Evolutionary conservation across 2,329 filamentous ascomycete genomes (phyloP).

Genomic region (Alternaria brassicicola): DNA sequence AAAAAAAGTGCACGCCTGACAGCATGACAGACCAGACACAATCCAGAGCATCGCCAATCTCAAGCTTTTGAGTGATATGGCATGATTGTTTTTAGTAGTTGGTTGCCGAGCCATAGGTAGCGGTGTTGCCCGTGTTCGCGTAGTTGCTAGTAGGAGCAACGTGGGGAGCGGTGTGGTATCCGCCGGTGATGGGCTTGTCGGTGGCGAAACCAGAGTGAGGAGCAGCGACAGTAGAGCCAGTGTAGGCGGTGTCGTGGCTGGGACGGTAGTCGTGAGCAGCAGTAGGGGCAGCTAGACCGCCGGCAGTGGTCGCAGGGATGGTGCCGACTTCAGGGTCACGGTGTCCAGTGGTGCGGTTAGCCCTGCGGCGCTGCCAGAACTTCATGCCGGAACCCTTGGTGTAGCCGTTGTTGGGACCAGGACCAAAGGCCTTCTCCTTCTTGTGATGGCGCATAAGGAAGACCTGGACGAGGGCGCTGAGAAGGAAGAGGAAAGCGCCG

Average conservation of each 20-base stretch:
- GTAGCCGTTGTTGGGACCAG: slow-evolving; percentile 70
- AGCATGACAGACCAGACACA: neutral
- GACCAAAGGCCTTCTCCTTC: slow-evolving; percentile 75
- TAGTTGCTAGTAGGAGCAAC: slow-evolving; percentile 36
- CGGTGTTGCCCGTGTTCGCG: slow-evolving; percentile 41
- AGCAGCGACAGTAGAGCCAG: slow-evolving; percentile 55
- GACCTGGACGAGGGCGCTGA: slow-evolving; percentile 73
- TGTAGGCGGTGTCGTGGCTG: slow-evolving; percentile 57
- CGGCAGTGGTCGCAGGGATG: slow-evolving; percentile 23
- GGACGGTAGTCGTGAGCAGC: slow-evolving; percentile 48
- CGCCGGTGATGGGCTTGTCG: slow-evolving; percentile 46
- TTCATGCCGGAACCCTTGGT: slow-evolving; percentile 63
- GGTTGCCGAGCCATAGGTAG: slow-evolving; percentile 33
- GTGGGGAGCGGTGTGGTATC: slow-evolving; percentile 55
- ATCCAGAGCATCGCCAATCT: neutral
- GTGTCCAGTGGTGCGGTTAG: slow-evolving; percentile 39
- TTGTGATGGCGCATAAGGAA: slow-evolving; percentile 72
- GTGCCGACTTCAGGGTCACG: slow-evolving; percentile 54
- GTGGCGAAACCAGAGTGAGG: slow-evolving; percentile 44
- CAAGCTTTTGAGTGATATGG: neutral
- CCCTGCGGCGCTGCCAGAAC: slow-evolving; percentile 52
- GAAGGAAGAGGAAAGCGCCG: slow-evolving; percentile 75
- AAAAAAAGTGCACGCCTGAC: neutral
- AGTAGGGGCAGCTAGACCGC: slow-evolving; percentile 22
- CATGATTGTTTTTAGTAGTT: slow-evolving; percentile 15